Evolutionary conservation across 1,284 basidiomycete genomes (phyloP).

Genomic region (Apiotrichum sp.): DNA sequence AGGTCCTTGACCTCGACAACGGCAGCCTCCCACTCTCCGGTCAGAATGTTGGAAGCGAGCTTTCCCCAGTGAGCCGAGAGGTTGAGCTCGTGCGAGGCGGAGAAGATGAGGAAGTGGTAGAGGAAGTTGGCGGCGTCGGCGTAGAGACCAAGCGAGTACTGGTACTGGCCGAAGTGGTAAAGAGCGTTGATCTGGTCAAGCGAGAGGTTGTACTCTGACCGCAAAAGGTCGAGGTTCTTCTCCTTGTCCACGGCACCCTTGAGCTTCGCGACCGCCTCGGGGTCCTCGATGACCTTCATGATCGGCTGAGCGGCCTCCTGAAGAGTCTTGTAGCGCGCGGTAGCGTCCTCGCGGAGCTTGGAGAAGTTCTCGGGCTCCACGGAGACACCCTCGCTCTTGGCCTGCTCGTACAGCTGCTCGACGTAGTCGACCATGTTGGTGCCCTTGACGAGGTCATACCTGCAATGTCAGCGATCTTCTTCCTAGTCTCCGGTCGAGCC

Average conservation of each 20-base stretch:
- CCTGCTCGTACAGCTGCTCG: constrained; percentile 67
- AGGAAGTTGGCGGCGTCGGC: constrained; percentile 93
- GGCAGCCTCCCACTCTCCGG: constrained; percentile 89
- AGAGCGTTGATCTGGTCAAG: constrained; percentile 91
- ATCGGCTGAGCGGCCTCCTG: constrained; percentile 87
- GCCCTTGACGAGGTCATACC: constrained; percentile 90
- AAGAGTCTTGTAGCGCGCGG: constrained; percentile 74
- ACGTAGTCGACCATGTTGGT: constrained; percentile 96
- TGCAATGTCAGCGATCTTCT: constrained; percentile 7
- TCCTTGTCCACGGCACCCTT: constrained; percentile 83
- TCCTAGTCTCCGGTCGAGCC: no score
- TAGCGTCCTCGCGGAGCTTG: constrained; percentile 69
- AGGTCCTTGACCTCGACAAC: constrained; percentile 90
- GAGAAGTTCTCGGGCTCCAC: constrained; percentile 58
- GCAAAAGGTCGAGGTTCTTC: constrained; percentile 88
- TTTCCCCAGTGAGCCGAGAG: constrained; percentile 98
- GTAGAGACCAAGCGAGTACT: constrained; percentile 96
- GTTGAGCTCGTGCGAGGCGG: constrained; percentile 83
- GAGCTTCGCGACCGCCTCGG: constrained; percentile 72
- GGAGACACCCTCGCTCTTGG: constrained; percentile 48
- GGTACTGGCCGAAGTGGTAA: constrained; percentile 97
- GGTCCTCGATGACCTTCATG: constrained; percentile 92
- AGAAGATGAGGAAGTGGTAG: constrained; percentile 96
- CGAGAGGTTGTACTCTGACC: constrained; percentile 86
- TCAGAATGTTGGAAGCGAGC: constrained; percentile 90